Conservation (phyloP, 306 rosid species). For the Rosa lucieae region DNA sequence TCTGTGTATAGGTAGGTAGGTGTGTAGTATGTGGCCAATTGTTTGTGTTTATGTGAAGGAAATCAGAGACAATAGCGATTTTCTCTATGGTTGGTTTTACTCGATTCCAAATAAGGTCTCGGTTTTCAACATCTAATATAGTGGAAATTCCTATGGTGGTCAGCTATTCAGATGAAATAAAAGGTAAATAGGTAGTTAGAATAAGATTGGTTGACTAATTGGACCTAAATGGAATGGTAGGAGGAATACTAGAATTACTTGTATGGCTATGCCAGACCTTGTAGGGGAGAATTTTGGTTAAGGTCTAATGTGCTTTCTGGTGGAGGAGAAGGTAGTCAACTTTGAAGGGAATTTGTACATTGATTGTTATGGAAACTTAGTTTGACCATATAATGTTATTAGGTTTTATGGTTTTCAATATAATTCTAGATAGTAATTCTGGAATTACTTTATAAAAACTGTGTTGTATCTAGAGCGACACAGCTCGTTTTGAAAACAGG, state of each 20-base stretch:
- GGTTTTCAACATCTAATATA: not conserved
- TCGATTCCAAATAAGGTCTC: not conserved
- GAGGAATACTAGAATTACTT: not conserved
- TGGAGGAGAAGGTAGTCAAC: not conserved
- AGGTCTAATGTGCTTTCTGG: not conserved
- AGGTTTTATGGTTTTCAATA: too few species aligned
- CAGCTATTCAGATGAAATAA: not conserved
- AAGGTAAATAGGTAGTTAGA: not conserved
- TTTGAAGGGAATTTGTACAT: not conserved
- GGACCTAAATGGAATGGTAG: not conserved
- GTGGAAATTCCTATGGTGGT: not conserved
- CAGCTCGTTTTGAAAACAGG: not conserved
- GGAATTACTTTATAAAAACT: too few species aligned
- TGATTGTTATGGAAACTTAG: too few species aligned
- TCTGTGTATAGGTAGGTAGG: not conserved
- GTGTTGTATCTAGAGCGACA: not conserved
- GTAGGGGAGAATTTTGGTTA: not conserved
- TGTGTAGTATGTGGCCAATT: not conserved
- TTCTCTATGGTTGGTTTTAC: conserved; percentile 7
- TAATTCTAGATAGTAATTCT: too few species aligned
- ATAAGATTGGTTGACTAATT: not conserved
- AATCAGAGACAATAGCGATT: not conserved
- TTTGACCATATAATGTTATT: too few species aligned
- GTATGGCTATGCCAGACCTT: not conserved
- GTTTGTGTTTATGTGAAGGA: not conserved